These are phyloP conservation scores for Sclerotinia minor DNA, from an alignment of 2,329 filamentous ascomycete genomes.

Conservation along the genomic window DNA sequence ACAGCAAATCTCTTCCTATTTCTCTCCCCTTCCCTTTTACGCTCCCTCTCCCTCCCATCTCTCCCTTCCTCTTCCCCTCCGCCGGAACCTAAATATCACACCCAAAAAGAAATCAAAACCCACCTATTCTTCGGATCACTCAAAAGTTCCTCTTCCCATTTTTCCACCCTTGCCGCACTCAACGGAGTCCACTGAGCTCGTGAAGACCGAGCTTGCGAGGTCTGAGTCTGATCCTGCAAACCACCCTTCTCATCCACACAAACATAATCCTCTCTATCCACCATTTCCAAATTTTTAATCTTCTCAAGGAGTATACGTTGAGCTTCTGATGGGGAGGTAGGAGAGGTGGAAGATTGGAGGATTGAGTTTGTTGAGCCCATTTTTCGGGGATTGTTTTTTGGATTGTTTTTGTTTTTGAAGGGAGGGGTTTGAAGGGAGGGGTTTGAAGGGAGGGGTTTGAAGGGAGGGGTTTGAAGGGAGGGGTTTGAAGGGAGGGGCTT, in stretches of 20 bases:
- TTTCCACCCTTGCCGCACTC: constrained; percentile 51
- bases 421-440: too few relatives aligned
- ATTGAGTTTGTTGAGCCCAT: constrained; percentile 12
- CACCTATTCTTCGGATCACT: constrained; percentile 66
- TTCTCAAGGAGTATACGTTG: not conserved
- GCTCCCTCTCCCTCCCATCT: too few relatives aligned
- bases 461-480: too few relatives aligned
- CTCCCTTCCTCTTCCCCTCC: not conserved
- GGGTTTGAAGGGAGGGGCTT: too few relatives aligned
- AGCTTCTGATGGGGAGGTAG: not conserved
- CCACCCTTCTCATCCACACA: constrained; percentile 43
- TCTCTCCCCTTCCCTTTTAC: too few relatives aligned
- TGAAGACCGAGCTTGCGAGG: constrained; percentile 23
- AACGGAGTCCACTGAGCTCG: constrained; percentile 47
- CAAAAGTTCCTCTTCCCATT: constrained; percentile 64
- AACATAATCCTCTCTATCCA: constrained; percentile 43
- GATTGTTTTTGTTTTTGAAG: too few relatives aligned
- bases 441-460: too few relatives aligned
- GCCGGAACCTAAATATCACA: too few relatives aligned
- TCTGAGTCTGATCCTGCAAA: too few relatives aligned
- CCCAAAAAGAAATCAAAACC: not conserved
- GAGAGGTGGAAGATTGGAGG: not conserved
- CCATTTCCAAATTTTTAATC: not conserved
- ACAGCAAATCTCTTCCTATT: not conserved
- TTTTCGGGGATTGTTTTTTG: not conserved